phyloP scores from a whole-genome alignment of 2,329 filamentous ascomycete species.

The Penicillium sp. region DNA sequence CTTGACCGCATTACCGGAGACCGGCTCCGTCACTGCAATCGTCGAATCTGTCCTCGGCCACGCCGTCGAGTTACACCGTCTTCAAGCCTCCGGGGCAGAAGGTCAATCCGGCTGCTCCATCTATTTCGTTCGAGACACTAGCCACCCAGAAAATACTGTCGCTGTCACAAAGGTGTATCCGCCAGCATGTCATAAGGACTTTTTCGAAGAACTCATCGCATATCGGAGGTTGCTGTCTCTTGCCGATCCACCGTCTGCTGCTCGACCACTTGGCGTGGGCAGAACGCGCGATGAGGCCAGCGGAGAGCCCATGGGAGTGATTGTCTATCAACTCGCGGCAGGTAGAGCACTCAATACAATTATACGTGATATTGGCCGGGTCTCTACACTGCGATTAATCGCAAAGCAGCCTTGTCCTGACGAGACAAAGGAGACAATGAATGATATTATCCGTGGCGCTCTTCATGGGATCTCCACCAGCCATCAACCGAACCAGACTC shows the following conservation, averaged over 20 bases:
- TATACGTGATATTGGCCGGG: neutral
- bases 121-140: neutral
- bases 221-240: neutral
- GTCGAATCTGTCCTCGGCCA: constrained; percentile 2
- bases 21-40: neutral
- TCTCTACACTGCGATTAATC: neutral
- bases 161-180: constrained; percentile 1
- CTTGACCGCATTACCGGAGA: neutral
- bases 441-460: constrained; percentile 1
- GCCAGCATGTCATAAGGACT: neutral
- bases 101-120: constrained; percentile 2
- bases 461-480: neutral
- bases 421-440: neutral
- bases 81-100: constrained; percentile 3
- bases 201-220: constrained; percentile 1
- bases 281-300: neutral
- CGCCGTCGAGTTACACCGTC: neutral
- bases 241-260: neutral
- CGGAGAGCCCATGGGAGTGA: neutral
- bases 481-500: neutral
- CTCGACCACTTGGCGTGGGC: neutral
- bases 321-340: constrained; percentile 1
- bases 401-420: neutral
- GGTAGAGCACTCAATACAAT: constrained; percentile 2
- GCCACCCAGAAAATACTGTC: neutral